Conservation (phyloP, 164 flowering plant genomes). For the Aristolochia fimbriata region DNA sequence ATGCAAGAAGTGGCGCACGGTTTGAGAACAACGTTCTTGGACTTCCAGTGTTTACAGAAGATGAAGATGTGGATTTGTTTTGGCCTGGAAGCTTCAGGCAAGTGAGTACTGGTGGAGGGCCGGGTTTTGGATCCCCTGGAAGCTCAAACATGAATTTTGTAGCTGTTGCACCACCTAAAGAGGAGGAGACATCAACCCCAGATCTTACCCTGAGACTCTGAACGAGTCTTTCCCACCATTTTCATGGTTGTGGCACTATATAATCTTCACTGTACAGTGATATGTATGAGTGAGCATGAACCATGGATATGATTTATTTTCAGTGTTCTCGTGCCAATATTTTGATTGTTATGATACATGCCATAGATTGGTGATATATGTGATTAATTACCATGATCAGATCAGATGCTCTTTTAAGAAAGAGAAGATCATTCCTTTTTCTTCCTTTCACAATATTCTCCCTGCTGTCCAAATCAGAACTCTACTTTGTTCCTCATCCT, state of each 20-base stretch:
- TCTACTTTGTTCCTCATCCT: no score
- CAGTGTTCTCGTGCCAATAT: neutral
- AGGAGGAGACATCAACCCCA: conserved; percentile 31
- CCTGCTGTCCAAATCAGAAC: no score
- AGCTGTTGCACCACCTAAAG: conserved; percentile 17
- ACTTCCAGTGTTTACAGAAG: conserved; percentile 41
- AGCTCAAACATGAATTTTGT: conserved; percentile 23
- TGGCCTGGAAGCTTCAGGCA: conserved; percentile 87
- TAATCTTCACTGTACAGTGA: conserved; percentile 22
- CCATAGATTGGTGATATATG: no score
- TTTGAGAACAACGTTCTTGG: conserved; percentile 42
- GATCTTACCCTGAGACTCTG: conserved; percentile 69
- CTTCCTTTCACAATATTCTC: no score
- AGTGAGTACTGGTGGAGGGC: conserved; percentile 13
- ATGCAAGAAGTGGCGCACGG: conserved; percentile 33
- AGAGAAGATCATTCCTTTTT: no score
- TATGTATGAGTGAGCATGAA: conserved; percentile 15
- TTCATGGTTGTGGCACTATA: neutral
- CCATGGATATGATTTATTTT: neutral
- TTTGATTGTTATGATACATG: neutral
- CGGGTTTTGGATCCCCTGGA: conserved; percentile 16
- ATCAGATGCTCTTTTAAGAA: no score
- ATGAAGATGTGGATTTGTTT: conserved; percentile 37
- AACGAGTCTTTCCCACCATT: conserved; percentile 7
- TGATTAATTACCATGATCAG: no score